These are phyloP conservation scores for Fusarium pseudograminearum DNA, from an alignment of 2,329 filamentous ascomycete genomes.

Conservation along the genomic window DNA sequence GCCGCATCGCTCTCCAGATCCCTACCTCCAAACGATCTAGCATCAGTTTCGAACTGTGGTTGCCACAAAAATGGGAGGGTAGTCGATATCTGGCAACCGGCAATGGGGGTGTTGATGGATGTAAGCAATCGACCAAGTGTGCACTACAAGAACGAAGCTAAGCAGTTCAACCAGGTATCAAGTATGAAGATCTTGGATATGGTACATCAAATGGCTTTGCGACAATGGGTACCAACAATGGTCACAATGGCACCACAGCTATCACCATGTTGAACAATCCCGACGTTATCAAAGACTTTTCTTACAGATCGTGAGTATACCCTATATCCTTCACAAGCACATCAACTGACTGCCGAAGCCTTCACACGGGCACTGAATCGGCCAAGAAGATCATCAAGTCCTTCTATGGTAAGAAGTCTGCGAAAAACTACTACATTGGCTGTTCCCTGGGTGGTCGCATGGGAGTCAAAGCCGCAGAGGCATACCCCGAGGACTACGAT, in stretches of 20 bases:
- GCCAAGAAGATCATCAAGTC: constrained; percentile 18
- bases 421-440: constrained; percentile 66
- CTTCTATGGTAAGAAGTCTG: constrained; percentile 58
- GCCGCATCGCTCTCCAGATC: constrained; percentile 18
- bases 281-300: constrained; percentile 54
- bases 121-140: constrained; percentile 39
- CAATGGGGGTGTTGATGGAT: constrained; percentile 62
- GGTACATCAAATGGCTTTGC: constrained; percentile 58
- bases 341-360: not conserved
- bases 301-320: constrained; percentile 42
- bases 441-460: constrained; percentile 71
- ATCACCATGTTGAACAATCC: constrained; percentile 50
- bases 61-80: constrained; percentile 59
- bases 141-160: not conserved
- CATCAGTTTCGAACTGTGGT: constrained; percentile 58
- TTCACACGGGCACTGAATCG: not conserved
- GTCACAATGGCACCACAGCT: constrained; percentile 58
- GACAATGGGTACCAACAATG: constrained; percentile 61
- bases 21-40: constrained; percentile 38
- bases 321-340: not conserved
- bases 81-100: constrained; percentile 60
- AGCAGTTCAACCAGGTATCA: constrained; percentile 49
- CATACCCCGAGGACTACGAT: constrained; percentile 68
- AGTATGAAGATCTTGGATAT: constrained; percentile 55
- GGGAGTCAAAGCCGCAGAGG: constrained; percentile 65